Base-by-base conservation (phyloP, 805 yeast species). In the Suhomyces xylopsoci region DNA sequence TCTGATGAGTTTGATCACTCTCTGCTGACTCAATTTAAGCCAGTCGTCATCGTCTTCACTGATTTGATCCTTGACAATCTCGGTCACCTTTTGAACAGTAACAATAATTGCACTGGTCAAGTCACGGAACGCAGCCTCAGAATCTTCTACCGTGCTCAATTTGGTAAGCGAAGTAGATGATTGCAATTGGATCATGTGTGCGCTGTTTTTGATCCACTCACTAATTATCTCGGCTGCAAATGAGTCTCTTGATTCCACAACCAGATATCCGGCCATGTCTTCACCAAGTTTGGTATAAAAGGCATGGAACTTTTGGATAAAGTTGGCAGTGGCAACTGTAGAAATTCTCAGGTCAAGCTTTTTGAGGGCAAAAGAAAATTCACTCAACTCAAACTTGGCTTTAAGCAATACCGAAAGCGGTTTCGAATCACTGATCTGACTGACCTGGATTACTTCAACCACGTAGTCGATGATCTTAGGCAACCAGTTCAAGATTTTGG, bases 71-170 rank as follows among this genome's bases (percentile, higher is more conserved):
- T 60, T 57, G 48, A 75, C 75, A 9, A 62, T 57, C 32, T 73
- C 81, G 47, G 71, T 70, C 7, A 80, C 67, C 55, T 81, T 80
- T 67, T 92, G 97, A 58, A 88, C 79, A 0, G 86, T 78, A 28
- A 92, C 74, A 50, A 91, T 68, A 17, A 90, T 77, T 2, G 86
- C 77, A 15, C 81, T 81, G 3, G 84, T 75, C 3, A 88, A 61
- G 19, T 77, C 71, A 51, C 85, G 74, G 53, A 85, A 73, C 2
- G 70, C 59, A 2, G 51, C 47, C 56, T 87, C 90, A 44, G 82
- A 55, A 5, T 63, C 71, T 32, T 73, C 74, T 3, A 74, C 54
- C 14, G 41, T 26, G 24, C 34, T 40, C 14, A 48, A 9, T 12
- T 40, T 24, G 17, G 20, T 45, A 41, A 40, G 40, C 12, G 52